phyloP scores from a whole-genome alignment of 768 basidiomycete genomes.

The Boletus rubroflammeus region DNA sequence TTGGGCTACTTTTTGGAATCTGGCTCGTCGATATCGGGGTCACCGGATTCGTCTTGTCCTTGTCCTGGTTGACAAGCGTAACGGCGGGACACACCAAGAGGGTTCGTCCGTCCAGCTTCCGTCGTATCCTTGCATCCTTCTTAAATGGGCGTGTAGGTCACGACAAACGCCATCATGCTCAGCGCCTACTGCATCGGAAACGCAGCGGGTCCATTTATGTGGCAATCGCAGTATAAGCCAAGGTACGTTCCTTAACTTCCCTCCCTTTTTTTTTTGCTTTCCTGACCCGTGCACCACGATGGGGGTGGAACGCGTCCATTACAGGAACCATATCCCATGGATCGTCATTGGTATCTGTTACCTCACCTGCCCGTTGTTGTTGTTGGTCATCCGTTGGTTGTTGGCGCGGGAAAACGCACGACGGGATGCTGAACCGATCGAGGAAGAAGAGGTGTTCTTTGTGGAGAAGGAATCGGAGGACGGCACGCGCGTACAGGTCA shows the following conservation, averaged over 20 bases:
- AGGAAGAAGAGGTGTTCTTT: conserved; percentile 59
- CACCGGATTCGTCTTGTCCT: conserved; percentile 56
- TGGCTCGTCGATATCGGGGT: conserved; percentile 42
- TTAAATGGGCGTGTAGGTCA: conserved; percentile 13
- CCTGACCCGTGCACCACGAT: neutral
- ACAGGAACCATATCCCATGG: conserved; percentile 74
- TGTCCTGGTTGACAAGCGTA: conserved; percentile 63
- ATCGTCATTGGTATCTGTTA: conserved; percentile 69
- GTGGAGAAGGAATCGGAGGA: conserved; percentile 49
- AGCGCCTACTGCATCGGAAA: conserved; percentile 68
- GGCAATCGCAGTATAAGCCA: conserved; percentile 64
- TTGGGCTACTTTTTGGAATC: conserved; percentile 56
- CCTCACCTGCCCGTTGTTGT: conserved; percentile 44
- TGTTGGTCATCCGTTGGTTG: conserved; percentile 49
- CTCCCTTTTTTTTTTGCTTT: neutral
- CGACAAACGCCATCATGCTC: conserved; percentile 66
- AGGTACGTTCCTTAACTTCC: conserved; percentile 42
- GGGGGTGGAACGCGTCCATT: neutral
- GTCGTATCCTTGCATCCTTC: neutral
- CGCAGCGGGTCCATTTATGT: conserved; percentile 73
- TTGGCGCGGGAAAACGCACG: conserved; percentile 60
- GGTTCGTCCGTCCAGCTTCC: conserved; percentile 39
- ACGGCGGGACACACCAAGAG: conserved; percentile 73
- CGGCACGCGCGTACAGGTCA: conserved; percentile 51
- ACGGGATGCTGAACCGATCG: conserved; percentile 56